Evolutionary conservation across 2,329 filamentous ascomycete genomes (phyloP).

Genomic region (Beauveria caledonica): DNA sequence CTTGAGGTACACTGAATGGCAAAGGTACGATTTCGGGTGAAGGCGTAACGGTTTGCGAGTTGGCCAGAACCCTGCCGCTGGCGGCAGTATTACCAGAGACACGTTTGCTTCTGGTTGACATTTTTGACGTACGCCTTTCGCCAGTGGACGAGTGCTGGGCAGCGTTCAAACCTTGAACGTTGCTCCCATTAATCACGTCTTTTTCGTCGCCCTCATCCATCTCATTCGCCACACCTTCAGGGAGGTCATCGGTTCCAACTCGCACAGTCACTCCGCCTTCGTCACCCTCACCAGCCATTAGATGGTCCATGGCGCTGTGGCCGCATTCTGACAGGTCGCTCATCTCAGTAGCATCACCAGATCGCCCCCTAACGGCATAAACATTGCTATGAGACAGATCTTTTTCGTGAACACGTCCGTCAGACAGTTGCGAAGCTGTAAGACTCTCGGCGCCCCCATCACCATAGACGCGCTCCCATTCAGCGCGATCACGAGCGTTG

Average conservation of each 20-base stretch:
- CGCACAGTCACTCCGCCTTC: constrained; percentile 43
- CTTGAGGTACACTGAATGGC: constrained; percentile 53
- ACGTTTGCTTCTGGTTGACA: constrained; percentile 14
- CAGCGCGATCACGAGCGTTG: constrained; percentile 51
- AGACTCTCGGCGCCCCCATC: constrained; percentile 37
- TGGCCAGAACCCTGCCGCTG: constrained; percentile 12
- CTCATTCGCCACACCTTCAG: constrained; percentile 19
- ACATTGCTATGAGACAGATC: constrained; percentile 26
- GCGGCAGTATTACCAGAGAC: constrained; percentile 17
- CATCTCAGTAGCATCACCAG: constrained; percentile 47
- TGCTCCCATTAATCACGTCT: constrained; percentile 23
- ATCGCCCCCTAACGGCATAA: constrained; percentile 26
- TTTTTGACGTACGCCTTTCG: background rate
- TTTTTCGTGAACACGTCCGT: constrained; percentile 43
- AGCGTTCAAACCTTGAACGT: constrained; percentile 11
- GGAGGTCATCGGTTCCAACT: constrained; percentile 42
- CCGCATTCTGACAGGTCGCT: constrained; percentile 35
- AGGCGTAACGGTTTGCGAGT: constrained; percentile 23
- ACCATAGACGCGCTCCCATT: constrained; percentile 76
- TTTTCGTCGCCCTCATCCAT: constrained; percentile 19
- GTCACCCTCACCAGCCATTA: constrained; percentile 34
- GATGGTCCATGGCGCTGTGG: constrained; percentile 23
- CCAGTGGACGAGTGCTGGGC: background rate
- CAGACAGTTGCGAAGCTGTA: constrained; percentile 39
- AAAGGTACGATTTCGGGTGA: constrained; percentile 51